phyloP scores from a whole-genome alignment of 2,329 filamentous ascomycete species.

The Fusarium sp. region DNA sequence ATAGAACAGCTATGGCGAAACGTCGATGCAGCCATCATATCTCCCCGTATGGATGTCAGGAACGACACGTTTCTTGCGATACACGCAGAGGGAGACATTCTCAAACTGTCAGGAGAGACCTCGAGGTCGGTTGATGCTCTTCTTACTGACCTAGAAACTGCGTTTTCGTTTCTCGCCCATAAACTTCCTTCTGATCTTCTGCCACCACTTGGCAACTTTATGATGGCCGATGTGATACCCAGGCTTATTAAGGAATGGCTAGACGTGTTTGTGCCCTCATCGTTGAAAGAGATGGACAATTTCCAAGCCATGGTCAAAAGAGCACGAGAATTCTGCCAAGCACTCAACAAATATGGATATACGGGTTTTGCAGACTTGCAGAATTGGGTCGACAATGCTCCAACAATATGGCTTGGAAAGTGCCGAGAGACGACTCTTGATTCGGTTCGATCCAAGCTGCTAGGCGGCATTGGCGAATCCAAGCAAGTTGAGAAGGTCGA shows the following conservation, averaged over 20 bases:
- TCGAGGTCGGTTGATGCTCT: conserved; percentile 61
- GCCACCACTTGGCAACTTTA: conserved; percentile 70
- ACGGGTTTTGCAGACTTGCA: conserved; percentile 70
- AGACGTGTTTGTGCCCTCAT: conserved; percentile 78
- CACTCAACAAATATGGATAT: conserved; percentile 72
- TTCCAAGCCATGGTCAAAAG: conserved; percentile 78
- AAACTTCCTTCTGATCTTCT: conserved; percentile 66
- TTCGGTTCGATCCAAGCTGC: conserved; percentile 75
- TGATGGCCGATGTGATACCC: conserved; percentile 76
- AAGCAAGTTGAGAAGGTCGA: conserved; percentile 85
- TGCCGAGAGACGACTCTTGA: conserved; percentile 84
- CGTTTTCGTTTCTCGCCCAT: conserved; percentile 64
- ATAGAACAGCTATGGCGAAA: conserved; percentile 71
- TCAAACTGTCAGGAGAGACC: conserved; percentile 57
- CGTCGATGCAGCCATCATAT: conserved; percentile 69
- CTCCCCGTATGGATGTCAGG: conserved; percentile 65
- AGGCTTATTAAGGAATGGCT: conserved; percentile 80
- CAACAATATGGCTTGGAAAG: conserved; percentile 86
- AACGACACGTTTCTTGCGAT: conserved; percentile 53
- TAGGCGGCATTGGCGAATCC: conserved; percentile 71
- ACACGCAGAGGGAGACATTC: conserved; percentile 53
- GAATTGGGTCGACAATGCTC: conserved; percentile 84
- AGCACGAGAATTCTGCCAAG: conserved; percentile 71
- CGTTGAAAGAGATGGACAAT: conserved; percentile 73
- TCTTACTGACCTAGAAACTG: conserved; percentile 63